Conservation (phyloP, 139 green algal genomes). For the Volvox reticuliferus region DNA sequence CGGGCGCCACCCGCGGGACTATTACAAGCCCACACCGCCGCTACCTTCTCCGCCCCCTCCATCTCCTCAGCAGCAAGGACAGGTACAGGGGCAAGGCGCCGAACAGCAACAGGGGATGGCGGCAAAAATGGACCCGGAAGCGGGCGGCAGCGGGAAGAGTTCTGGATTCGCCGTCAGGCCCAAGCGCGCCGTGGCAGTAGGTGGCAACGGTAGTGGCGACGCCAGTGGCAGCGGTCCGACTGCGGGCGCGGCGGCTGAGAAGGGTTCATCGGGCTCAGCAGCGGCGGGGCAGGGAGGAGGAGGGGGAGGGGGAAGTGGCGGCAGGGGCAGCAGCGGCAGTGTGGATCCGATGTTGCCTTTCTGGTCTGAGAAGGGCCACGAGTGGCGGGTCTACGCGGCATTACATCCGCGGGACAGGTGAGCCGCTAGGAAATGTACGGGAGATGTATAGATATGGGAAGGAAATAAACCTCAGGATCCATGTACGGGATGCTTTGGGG, state of each 20-base stretch:
- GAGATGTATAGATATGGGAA: too few species aligned
- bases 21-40: not conserved
- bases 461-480: too few species aligned
- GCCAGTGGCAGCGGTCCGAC: not conserved
- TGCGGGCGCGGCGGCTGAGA: not conserved
- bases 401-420: conserved; percentile 27
- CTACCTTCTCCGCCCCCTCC: not conserved
- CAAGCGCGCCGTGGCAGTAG: not conserved
- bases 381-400: conserved; percentile 28
- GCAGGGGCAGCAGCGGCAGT: not conserved
- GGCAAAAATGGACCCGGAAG: not conserved
- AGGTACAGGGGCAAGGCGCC: not conserved
- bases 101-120: not conserved
- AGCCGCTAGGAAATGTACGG: not conserved
- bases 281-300: not conserved
- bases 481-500: too few species aligned
- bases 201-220: not conserved
- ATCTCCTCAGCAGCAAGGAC: too few species aligned
- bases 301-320: not conserved
- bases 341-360: conserved; percentile 33
- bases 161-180: not conserved
- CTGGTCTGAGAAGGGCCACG: conserved; percentile 15
- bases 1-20: conserved; percentile 8
- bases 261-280: not conserved
- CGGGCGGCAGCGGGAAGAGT: not conserved